Evolutionary conservation across 2,329 filamentous ascomycete genomes (phyloP), one percentile per base, ranked within the genome.

Genomic region (Aspergillus hiratsukae): DNA sequence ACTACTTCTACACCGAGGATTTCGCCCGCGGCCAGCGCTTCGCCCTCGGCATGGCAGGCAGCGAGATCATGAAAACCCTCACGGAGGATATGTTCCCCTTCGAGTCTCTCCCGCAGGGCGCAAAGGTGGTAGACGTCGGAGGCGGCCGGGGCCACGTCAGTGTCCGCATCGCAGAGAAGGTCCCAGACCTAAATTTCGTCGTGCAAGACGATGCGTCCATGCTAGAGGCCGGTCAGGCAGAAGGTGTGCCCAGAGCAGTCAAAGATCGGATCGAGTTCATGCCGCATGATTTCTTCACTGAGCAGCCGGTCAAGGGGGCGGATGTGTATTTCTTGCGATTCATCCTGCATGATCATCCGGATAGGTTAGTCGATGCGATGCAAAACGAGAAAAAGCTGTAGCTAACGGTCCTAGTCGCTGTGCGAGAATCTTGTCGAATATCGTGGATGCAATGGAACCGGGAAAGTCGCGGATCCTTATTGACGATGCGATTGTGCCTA

Each of bases 261-360:
- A 52, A 52, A 23, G 43, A 54, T 3, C 60, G 56, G 8, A 49
- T 64, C 6, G 50, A 50, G 31, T 52, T 52, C 21, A 57, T 60
- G 58, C 58, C 54, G 21, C 56, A 61, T 29, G 60, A 62, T 51
- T 62, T 64, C 52, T 61, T 58, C 55, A 56, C 52, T 4, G 56
- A 56, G 21, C 61, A 64, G 46, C 56, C 61, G 4, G 53, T 61
- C 27, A 56, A 53, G 28, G 60, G 56, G 21, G 64, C 65, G 5
- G 59, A 60, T 37, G 59, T 61, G 3, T 68, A 68, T 51, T 64
- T 64, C 48, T 48, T 68, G 19, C 63, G 65, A 19, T 61, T 59
- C 52, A 59, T 64, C 48, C 45, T 66, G 11, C 66, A 68, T 54
- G 65, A 67, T 53, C 66, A 59, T 21, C 17, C 51, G 21, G 51